These are phyloP conservation scores for Neospora caninum DNA, from an alignment of 169 alveolate species.

Conservation along the genomic window DNA sequence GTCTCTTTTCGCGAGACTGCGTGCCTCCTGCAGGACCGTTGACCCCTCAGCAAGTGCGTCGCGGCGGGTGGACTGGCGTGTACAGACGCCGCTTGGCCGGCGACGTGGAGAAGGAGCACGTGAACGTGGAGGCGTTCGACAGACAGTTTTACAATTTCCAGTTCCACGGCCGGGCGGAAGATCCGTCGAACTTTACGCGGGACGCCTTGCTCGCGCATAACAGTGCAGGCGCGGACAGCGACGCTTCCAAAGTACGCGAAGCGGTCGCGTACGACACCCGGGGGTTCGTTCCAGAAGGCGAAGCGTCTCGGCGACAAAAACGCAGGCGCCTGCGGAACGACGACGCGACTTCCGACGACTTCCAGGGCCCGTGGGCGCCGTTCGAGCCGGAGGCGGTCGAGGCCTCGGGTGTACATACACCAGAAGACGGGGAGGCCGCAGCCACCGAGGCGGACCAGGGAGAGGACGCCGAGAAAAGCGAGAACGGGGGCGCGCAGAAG, in stretches of 20 bases:
- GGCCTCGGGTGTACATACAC: not conserved
- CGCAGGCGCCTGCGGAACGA: slow-evolving; percentile 15
- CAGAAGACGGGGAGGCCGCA: slow-evolving; percentile 9
- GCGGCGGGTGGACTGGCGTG: slow-evolving; percentile 37
- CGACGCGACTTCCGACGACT: slow-evolving; percentile 60
- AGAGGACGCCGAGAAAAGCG: not conserved
- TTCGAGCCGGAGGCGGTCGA: slow-evolving; percentile 13
- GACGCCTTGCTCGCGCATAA: not conserved
- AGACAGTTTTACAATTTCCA: slow-evolving; percentile 32
- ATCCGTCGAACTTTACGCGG: slow-evolving; percentile 49
- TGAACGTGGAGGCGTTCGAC: slow-evolving; percentile 33
- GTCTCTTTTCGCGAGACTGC: too few relatives aligned
- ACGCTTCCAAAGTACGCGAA: not conserved
- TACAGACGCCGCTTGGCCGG: slow-evolving; percentile 38
- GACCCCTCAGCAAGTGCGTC: slow-evolving; percentile 51
- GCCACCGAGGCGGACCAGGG: not conserved
- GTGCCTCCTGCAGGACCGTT: slow-evolving; percentile 46
- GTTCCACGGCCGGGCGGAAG: slow-evolving; percentile 18
- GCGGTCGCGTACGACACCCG: not conserved
- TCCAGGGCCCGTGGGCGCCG: slow-evolving; percentile 71
- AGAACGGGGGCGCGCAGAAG: not conserved
- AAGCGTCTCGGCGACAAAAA: not conserved
- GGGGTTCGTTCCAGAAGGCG: not conserved
- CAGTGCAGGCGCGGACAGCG: not conserved
- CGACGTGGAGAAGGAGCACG: slow-evolving; percentile 37